phyloP scores from a whole-genome alignment of 1,284 basidiomycete species.

The Moesziomyces parantarcticus region DNA sequence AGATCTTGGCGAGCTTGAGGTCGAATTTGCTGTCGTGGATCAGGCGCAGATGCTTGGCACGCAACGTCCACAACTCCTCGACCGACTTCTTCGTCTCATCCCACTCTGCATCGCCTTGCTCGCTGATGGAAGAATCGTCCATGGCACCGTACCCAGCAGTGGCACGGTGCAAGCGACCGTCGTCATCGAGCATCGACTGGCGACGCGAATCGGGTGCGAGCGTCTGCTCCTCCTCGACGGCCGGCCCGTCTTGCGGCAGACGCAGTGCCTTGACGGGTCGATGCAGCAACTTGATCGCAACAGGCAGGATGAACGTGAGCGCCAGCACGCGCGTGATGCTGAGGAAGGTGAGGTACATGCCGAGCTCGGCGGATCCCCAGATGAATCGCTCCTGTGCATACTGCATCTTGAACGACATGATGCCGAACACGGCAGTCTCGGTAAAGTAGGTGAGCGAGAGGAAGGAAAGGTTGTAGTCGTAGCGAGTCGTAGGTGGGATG shows the following conservation, averaged over 20 bases:
- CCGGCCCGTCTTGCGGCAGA: conserved; percentile 44
- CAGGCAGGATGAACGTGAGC: conserved; percentile 58
- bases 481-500: conserved; percentile 27
- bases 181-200: conserved; percentile 41
- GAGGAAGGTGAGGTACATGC: conserved; percentile 59
- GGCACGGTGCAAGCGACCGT: conserved; percentile 27
- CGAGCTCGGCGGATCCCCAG: conserved; percentile 61
- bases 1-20: conserved; percentile 48
- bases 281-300: conserved; percentile 59
- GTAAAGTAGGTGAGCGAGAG: conserved; percentile 60
- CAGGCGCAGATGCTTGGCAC: conserved; percentile 60
- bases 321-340: conserved; percentile 58
- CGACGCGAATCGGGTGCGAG: conserved; percentile 27
- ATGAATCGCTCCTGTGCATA: conserved; percentile 62
- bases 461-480: conserved; percentile 62
- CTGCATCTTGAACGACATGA: conserved; percentile 63
- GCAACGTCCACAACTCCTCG: conserved; percentile 63
- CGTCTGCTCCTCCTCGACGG: conserved; percentile 30
- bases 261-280: conserved; percentile 47
- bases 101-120: conserved; percentile 20
- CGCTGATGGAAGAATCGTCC: conserved; percentile 3
- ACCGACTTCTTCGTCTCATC: conserved; percentile 40
- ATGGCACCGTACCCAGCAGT: conserved; percentile 27
- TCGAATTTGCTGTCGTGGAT: conserved; percentile 67
- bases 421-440: conserved; percentile 56